Evolutionary conservation across 2,329 filamentous ascomycete species (phyloP).

Genomic region (Colletotrichum endophyticum): DNA sequence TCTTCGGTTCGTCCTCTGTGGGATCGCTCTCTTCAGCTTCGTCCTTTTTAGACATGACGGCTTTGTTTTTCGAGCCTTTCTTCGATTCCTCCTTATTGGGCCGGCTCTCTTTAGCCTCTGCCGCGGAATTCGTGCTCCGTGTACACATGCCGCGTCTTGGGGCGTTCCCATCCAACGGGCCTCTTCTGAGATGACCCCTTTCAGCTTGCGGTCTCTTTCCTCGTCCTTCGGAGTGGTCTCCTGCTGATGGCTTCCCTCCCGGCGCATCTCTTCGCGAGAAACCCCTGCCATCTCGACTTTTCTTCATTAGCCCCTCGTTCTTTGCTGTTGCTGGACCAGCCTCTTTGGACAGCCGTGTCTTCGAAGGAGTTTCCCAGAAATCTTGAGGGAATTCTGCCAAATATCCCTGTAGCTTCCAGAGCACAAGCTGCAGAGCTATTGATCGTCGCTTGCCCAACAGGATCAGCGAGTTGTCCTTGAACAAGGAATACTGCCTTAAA

Average conservation of each 20-base stretch:
- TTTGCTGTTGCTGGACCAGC: not conserved
- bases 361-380: not conserved
- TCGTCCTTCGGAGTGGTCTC: not conserved
- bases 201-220: not conserved
- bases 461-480: conserved; percentile 34
- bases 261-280: not conserved
- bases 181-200: not conserved
- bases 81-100: not conserved
- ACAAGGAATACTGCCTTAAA: conserved; percentile 30
- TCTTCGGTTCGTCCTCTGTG: not conserved
- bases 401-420: conserved; percentile 67
- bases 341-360: not conserved
- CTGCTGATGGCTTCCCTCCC: not conserved
- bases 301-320: not conserved
- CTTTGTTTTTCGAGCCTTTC: not conserved
- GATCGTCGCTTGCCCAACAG: conserved; percentile 43
- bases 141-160: not conserved
- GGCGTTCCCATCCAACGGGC: not conserved
- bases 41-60: not conserved
- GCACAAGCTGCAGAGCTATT: conserved; percentile 49
- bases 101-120: not conserved
- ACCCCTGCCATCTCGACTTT: not conserved
- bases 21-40: not conserved
- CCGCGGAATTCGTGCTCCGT: not conserved
- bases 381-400: conserved; percentile 27